Percentiles rank a stretch among this genome's conserved stretches.
Evolutionary conservation across 352 stramenopile species (phyloP).

Genomic region (Peronospora destructor): DNA sequence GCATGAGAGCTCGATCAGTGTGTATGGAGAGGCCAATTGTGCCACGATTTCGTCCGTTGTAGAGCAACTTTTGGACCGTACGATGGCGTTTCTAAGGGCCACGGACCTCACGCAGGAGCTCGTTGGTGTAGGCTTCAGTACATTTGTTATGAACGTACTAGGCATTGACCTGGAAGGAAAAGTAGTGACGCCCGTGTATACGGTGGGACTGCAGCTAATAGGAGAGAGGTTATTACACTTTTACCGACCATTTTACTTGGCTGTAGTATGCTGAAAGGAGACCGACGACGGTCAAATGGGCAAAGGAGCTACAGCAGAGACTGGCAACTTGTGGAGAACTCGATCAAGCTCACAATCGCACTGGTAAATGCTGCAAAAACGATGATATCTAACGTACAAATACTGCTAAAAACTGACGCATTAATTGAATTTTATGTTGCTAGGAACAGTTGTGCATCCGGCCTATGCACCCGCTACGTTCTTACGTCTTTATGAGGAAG

Average conservation of each 20-base stretch:
- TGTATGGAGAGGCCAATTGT: constrained; percentile 53
- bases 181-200: constrained; percentile 72
- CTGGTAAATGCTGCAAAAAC: constrained; percentile 23
- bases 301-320: constrained; percentile 42
- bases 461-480: constrained; percentile 89
- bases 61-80: constrained; percentile 44
- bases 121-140: constrained; percentile 85
- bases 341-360: constrained; percentile 61
- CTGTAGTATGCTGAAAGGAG: constrained; percentile 58
- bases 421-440: not conserved
- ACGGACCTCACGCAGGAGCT: constrained; percentile 39
- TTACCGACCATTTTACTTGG: constrained; percentile 1
- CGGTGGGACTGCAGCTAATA: constrained; percentile 26
- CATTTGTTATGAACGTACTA: constrained; percentile 92
- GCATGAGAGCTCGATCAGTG: constrained; percentile 38
- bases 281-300: constrained; percentile 38
- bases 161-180: constrained; percentile 69
- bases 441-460: constrained; percentile 74
- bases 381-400: not conserved
- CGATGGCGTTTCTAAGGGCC: constrained; percentile 45
- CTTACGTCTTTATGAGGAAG: constrained; percentile 66
- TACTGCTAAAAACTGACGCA: not conserved
- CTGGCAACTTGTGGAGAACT: constrained; percentile 34
- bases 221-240: not conserved
- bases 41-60: constrained; percentile 35